Evolutionary conservation across 2,329 filamentous ascomycete genomes (phyloP), one percentile per base, ranked within the genome.

Genomic region (Escovopsis weberi): DNA sequence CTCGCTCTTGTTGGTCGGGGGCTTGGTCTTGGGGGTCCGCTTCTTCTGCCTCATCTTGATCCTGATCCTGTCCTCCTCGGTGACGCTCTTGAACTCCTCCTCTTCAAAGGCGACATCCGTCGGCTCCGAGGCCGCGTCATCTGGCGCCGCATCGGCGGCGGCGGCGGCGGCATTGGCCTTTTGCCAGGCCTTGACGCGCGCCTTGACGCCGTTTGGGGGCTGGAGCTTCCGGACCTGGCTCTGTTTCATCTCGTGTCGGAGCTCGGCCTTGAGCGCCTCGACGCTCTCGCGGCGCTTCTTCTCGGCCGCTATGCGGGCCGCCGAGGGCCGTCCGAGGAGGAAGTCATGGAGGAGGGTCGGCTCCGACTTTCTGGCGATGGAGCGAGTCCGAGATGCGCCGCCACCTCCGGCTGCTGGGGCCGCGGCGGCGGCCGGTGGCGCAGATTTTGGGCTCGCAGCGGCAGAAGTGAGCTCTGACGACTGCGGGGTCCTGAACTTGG

Each of bases 181-280:
- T 60, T 94, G 86, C 87, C 87, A 94, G 61, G 80, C 74, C 51
- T 80, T 81, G 42, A 94, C 84, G 53, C 87, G 79, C 50, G 85
- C 82, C 48, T 75, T 75, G 39, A 93, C 82, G n/a, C 75, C 75
- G 4, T 74, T 72, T 0, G 76, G 82, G 54, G 66, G 74, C 61
- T 66, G 78, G 51, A 76, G 68, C 60, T 66, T 77, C 57, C 62
- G 70, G 41, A 72, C 74, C n/a, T 69, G 61, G 6, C 66, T 74
- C 50, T 78, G 66, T 41, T 71, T 72, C 72, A 76, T 76, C 51
- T 75, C 71, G 34, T 63, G 60, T 19, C 63, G 59, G 44, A 67
- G 43, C 49, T 68, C 65, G 32, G 69, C 67, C 63, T 81, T 72
- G 53, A 76, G 66, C 47, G 71, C 57, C 60, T 82, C 72, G 51